Conservation (phyloP, 371 early-diverging fungal species). For the Mucor ambiguus region DNA sequence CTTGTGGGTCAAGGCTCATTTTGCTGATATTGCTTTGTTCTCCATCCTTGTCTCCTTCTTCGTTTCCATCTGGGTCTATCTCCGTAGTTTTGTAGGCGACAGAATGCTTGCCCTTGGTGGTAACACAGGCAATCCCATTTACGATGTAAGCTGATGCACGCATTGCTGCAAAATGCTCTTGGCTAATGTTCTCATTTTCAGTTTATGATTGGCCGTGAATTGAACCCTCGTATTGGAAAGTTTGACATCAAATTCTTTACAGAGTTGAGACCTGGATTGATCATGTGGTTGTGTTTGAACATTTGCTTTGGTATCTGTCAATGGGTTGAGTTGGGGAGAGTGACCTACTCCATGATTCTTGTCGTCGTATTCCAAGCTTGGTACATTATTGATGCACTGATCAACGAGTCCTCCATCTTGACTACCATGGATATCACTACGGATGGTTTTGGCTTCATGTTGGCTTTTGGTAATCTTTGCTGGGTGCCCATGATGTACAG, state of each 20-base stretch:
- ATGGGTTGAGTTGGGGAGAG: constrained; percentile 60
- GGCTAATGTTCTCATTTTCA: constrained; percentile 8
- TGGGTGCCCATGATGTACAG: constrained; percentile 93
- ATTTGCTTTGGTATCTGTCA: constrained; percentile 79
- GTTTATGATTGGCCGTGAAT: constrained; percentile 83
- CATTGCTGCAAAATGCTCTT: neutral
- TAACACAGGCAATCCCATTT: constrained; percentile 87
- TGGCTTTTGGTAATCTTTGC: constrained; percentile 83
- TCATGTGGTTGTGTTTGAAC: constrained; percentile 83
- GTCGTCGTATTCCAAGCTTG: constrained; percentile 76
- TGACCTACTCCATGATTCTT: constrained; percentile 81
- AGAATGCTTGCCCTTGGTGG: constrained; percentile 82
- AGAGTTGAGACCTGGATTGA: constrained; percentile 88
- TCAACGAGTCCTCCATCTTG: constrained; percentile 79
- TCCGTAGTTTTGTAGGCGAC: constrained; percentile 70
- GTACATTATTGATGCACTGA: constrained; percentile 87
- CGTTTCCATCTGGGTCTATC: constrained; percentile 72
- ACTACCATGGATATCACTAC: constrained; percentile 95
- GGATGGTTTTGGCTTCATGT: constrained; percentile 96
- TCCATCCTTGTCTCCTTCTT: constrained; percentile 65
- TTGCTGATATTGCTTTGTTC: constrained; percentile 69
- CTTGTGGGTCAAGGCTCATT: constrained; percentile 77
- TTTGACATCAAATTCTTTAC: constrained; percentile 93
- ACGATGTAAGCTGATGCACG: constrained; percentile 66
- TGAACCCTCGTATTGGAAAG: constrained; percentile 84